Evolutionary conservation across 805 yeast genomes (phyloP), one percentile per base, ranked within the genome.

Genomic region (Saturnispora ahearnii): DNA sequence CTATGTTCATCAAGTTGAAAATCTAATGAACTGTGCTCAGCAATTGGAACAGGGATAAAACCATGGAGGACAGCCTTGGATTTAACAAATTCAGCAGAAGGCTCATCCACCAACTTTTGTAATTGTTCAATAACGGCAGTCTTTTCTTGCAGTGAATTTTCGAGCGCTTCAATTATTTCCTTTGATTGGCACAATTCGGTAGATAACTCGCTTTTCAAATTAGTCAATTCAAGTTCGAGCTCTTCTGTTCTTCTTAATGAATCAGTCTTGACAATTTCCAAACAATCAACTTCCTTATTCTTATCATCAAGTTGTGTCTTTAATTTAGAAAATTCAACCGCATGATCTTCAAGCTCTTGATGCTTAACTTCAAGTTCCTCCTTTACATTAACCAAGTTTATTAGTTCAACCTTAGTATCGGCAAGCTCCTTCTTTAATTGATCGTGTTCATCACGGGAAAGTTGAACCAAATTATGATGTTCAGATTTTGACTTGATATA

Each of bases 401-500:
- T 37, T 32, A 48, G 15, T 18, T 36, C 36, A 28, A 5, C 12
- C 10, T 53, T 50, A n/a, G 54, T 55, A 15, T 51, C 37, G 9
- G 18, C 36, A n/a, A 49, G 24, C 12, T 41, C 43, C 4, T 31
- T 41, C 11, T 15, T 21, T 36, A 49, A 9, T 11, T n/a, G 6
- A 6, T 60, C 59, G 15, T 63, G 52, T 13, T 62, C 64, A 18
- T 55, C 52, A 10, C 51, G 29, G 15, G 62, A 60, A 21, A 67
- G 51, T 46, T 62, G 54, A 18, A 57, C 57, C 18, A 61, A 53
- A 5, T 69, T 67, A 48, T 56, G 62, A 8, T 44, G 49, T 9
- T 49, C 31, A 4, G 73, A 66, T 44, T 63, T 63, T 9, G 56
- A 55, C 22, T 49, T 51, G 30, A 69, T 49, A 44, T 59, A 61